Evolutionary conservation across 2,329 filamentous ascomycete genomes (phyloP).

Genomic region (Harringtonia aguacate): DNA sequence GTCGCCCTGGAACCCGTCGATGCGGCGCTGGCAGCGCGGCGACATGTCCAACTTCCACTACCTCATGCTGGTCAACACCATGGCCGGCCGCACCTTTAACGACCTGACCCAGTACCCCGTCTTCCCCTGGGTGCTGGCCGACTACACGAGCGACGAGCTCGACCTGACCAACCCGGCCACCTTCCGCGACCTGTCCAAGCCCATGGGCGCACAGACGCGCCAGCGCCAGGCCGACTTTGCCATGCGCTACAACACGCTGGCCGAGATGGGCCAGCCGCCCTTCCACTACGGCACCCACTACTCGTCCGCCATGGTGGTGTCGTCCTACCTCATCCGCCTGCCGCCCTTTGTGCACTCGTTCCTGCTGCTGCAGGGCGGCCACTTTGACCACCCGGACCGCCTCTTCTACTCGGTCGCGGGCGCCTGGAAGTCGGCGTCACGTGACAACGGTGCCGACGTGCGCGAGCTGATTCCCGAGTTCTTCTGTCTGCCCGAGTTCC

Average conservation of each 20-base stretch:
- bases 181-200: conserved; percentile 87
- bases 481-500: conserved; percentile 90
- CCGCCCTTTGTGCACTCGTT: conserved; percentile 97
- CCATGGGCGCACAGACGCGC: conserved; percentile 84
- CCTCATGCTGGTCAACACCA: conserved; percentile 94
- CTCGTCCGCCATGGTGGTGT: conserved; percentile 97
- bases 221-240: conserved; percentile 68
- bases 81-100: conserved; percentile 95
- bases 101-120: conserved; percentile 97
- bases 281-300: conserved; percentile 99
- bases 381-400: conserved; percentile 90
- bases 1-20: conserved; percentile 70
- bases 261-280: conserved; percentile 83
- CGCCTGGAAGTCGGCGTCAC: conserved; percentile 83
- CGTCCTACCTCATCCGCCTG: conserved; percentile 87
- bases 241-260: conserved; percentile 77
- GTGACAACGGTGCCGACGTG: conserved; percentile 86
- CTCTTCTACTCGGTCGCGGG: conserved; percentile 89
- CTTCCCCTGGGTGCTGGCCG: conserved; percentile 92
- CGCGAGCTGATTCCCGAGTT: conserved; percentile 94
- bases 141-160: conserved; percentile 89
- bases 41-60: conserved; percentile 99
- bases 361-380: conserved; percentile 86
- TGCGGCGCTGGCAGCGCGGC: conserved; percentile 81
- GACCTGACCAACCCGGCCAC: conserved; percentile 74